Evolutionary conservation across 2,329 filamentous ascomycete species (phyloP).

Genomic region (Aureobasidium subglaciale): DNA sequence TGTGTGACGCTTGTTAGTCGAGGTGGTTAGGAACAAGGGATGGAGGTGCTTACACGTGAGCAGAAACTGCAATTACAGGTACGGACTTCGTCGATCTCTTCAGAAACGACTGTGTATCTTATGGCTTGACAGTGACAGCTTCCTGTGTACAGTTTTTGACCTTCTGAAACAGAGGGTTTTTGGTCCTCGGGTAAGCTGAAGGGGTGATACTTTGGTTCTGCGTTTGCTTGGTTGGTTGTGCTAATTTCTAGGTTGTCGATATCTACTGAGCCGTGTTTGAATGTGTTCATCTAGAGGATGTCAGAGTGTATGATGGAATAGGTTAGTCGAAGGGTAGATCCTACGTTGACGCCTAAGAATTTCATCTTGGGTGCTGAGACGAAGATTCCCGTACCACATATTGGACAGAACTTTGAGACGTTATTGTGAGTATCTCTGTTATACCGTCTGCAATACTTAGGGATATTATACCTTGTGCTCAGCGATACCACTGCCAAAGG

Average conservation of each 20-base stretch:
- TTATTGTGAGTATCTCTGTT: too few relatives aligned
- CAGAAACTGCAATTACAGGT: conserved; percentile 13
- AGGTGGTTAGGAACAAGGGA: background rate
- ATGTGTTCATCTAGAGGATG: background rate
- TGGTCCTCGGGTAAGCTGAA: background rate
- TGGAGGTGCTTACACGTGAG: background rate
- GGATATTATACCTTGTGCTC: conserved; percentile 12
- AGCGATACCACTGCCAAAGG: background rate
- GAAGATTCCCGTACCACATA: background rate
- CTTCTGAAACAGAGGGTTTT: background rate
- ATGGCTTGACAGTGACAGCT: conserved; percentile 11
- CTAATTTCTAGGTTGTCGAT: background rate
- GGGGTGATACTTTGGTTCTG: background rate
- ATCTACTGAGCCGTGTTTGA: background rate
- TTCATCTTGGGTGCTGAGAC: background rate
- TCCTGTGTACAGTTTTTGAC: conserved; percentile 1
- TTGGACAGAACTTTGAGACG: conserved; percentile 11
- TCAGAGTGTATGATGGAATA: background rate
- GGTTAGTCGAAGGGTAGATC: too few relatives aligned
- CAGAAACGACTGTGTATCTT: background rate
- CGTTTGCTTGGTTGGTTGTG: background rate
- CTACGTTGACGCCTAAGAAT: background rate
- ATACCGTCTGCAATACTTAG: too few relatives aligned
- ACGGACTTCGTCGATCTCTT: background rate
- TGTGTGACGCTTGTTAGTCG: background rate